Evolutionary conservation across 1,139 yeast genomes (phyloP), one percentile per base, ranked within the genome.

Genomic region (Nakaseomyces delphensis): DNA sequence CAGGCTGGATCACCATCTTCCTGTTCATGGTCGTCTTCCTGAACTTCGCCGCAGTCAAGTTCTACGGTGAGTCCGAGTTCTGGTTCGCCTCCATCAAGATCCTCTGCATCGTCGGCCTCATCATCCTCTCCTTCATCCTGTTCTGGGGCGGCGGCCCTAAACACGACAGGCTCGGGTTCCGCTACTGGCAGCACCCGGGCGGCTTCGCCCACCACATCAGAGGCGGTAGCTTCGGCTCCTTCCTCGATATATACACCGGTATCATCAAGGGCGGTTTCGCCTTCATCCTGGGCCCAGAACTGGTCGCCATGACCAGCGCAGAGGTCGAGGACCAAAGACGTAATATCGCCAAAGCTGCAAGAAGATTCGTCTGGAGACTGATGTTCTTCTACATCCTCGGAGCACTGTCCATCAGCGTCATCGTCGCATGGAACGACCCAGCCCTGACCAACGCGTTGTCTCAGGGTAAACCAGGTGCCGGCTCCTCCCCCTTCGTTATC

Each of bases 81-180:
- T 53, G 57, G 40, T 70, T 71, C 44, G 71, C 73, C 19, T 20
- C 77, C 68, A 67, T 81, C 36, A 84, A 84, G 58, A 74, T 84
- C 32, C 50, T 82, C 5, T 69, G 84, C 46, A 81, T 84, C 47
- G 59, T 80, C 37, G 95, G 91, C 0, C 70, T 84, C 43, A 73
- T 84, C 45, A 59, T 81, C 35, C 79, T 83, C 64, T 79, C 89
- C 0, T 75, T 84, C 49, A 62, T 84, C 46, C 71, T 85, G 20
- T 83, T 83, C 86, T 78, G 80, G 55, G 95, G 95, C 30, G 95
- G 94, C 28, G 83, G 83, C 58, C 86, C 87, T 28, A 57, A 68
- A 43, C 74, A 69, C 46, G 81, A 79, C 56, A 76, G 76, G 5
- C 72, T 77, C 54, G 87, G 87, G 2, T 80, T 80, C 67, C 71